A percentile compares a stretch with the other conserved stretches of the same genome.
Conservation (phyloP, 2,329 filamentous ascomycete genomes). For the Blumeria graminis region DNA sequence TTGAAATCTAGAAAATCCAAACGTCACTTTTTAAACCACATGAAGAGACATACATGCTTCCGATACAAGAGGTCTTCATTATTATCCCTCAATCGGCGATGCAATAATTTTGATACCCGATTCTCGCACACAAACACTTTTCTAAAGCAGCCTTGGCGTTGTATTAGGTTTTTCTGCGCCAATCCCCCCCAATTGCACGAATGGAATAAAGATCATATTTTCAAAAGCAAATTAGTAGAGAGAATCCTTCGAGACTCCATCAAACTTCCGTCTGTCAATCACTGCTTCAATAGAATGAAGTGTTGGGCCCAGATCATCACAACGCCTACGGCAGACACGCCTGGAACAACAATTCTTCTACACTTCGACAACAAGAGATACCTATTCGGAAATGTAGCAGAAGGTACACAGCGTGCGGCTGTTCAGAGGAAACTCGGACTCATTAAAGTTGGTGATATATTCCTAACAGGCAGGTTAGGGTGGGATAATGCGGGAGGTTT, state of each 20-base stretch:
- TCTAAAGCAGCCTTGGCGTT: neutral
- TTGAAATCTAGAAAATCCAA: neutral
- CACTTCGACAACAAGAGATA: slow-evolving; percentile 68
- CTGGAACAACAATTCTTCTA: slow-evolving; percentile 52
- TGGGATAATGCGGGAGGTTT: slow-evolving; percentile 65
- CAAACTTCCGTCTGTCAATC: neutral
- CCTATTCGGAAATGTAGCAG: slow-evolving; percentile 56
- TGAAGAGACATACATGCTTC: neutral
- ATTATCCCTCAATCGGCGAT: neutral
- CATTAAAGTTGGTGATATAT: slow-evolving; percentile 47
- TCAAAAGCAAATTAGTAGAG: neutral
- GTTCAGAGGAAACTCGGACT: slow-evolving; percentile 33
- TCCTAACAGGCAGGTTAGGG: slow-evolving; percentile 53
- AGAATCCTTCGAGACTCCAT: neutral
- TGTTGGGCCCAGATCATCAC: slow-evolving; percentile 51
- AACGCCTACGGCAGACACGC: slow-evolving; percentile 70
- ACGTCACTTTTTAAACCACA: neutral
- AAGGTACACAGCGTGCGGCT: slow-evolving; percentile 64
- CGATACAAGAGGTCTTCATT: neutral
- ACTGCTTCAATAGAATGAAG: slow-evolving; percentile 30
- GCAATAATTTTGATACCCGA: neutral
- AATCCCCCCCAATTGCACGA: neutral
- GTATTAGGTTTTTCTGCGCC: neutral
- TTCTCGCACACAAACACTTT: neutral
- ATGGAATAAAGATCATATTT: neutral